Percentiles rank a stretch among this genome's conserved stretches.
These are phyloP conservation scores for Schizophyllum amplum DNA, from an alignment of 1,284 basidiomycete genomes.

Conservation along the genomic window DNA sequence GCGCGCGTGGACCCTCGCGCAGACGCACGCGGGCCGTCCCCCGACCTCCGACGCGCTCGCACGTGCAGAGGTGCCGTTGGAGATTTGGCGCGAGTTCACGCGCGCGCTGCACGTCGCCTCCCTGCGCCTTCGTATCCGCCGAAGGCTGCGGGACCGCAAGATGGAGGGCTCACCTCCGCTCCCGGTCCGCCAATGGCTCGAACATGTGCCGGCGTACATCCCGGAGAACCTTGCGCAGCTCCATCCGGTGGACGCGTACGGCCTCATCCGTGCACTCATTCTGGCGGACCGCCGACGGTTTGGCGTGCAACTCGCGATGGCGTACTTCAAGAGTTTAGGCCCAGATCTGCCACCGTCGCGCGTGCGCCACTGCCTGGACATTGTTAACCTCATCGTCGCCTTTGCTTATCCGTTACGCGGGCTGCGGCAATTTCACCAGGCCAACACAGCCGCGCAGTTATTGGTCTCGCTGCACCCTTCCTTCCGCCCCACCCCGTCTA, in stretches of 20 bases:
- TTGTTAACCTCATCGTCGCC: slow-evolving; percentile 38
- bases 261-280: slow-evolving; percentile 10
- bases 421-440: slow-evolving; percentile 25
- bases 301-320: slow-evolving; percentile 32
- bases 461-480: slow-evolving; percentile 39
- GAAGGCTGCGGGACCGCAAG: no score
- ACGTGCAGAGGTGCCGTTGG: no score
- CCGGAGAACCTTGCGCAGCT: slow-evolving; percentile 7
- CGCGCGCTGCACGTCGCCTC: no score
- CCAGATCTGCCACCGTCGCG: slow-evolving; percentile 23
- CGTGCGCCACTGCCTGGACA: slow-evolving; percentile 28
- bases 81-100: no score
- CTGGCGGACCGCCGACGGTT: slow-evolving; percentile 10
- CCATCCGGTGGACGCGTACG: slow-evolving; percentile 1
- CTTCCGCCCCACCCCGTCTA: slow-evolving; percentile 51
- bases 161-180: no score
- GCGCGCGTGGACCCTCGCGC: slow-evolving; percentile 31
- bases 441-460: slow-evolving; percentile 26
- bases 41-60: no score
- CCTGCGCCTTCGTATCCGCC: no score
- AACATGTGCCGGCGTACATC: no score
- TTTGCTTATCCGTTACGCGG: slow-evolving; percentile 26
- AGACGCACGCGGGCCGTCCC: no score
- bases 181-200: no score
- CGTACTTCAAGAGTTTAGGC: slow-evolving; percentile 37